A percentile compares a stretch with the other conserved stretches of the same genome.
phyloP scores from a whole-genome alignment of 2,329 filamentous ascomycete genomes.

The Talaromyces sp. region DNA sequence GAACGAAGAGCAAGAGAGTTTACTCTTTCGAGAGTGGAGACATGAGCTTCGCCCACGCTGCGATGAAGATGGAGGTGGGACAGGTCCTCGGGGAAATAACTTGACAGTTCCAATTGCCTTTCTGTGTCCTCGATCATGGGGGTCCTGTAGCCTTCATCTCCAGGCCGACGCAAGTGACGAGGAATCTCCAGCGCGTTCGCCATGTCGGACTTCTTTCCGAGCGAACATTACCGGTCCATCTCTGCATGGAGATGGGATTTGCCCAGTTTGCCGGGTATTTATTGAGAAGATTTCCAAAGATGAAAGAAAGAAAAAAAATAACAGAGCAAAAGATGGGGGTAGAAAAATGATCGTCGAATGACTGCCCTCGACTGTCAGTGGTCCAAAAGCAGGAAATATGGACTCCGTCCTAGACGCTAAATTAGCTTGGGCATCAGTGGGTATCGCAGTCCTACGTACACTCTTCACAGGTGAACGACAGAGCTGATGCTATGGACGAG shows the following conservation, averaged over 20 bases:
- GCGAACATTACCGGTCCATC: not conserved
- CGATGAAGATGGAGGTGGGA: not conserved
- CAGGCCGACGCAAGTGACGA: slow-evolving; percentile 31
- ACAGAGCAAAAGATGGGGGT: not conserved
- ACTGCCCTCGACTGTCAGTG: not conserved
- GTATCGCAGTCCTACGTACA: not conserved
- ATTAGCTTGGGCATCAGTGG: not conserved
- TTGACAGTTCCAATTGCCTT: slow-evolving; percentile 11
- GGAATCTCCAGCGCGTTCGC: slow-evolving; percentile 13
- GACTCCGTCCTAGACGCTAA: not conserved
- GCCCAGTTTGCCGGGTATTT: not conserved
- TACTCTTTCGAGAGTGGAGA: not conserved
- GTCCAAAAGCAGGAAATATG: not conserved
- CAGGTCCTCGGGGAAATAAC: not conserved
- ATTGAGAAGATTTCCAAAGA: not conserved
- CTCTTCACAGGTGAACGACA: not conserved
- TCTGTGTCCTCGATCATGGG: slow-evolving; percentile 41
- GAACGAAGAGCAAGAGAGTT: not conserved
- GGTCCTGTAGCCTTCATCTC: slow-evolving; percentile 40
- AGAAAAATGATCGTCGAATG: not conserved
- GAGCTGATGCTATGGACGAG: not conserved
- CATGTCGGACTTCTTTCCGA: not conserved
- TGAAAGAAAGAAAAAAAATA: not conserved
- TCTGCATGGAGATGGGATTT: not conserved
- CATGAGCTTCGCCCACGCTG: not conserved